Evolutionary conservation across 2,329 filamentous ascomycete species (phyloP).

Genomic region (Monosporascus sp.): DNA sequence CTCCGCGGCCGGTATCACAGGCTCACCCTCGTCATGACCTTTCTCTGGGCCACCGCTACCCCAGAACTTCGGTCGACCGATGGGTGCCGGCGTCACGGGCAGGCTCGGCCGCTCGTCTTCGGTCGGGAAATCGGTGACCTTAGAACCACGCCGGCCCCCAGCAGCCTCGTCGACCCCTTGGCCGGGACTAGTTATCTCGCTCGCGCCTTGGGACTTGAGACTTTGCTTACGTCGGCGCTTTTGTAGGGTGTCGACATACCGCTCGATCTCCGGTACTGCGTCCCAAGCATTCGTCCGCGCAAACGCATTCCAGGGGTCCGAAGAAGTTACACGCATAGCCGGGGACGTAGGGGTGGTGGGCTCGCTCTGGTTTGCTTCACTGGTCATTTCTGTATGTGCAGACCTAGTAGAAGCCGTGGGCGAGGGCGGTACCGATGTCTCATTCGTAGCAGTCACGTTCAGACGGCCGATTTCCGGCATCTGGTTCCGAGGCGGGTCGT

Average conservation of each 20-base stretch:
- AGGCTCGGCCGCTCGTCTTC: slow-evolving; percentile 79
- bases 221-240: slow-evolving; percentile 44
- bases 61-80: slow-evolving; percentile 65
- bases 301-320: slow-evolving; percentile 68
- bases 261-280: slow-evolving; percentile 78
- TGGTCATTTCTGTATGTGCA: slow-evolving; percentile 31
- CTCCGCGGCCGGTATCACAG: slow-evolving; percentile 66
- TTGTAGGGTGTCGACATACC: slow-evolving; percentile 75
- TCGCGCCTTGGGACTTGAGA: slow-evolving; percentile 23
- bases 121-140: slow-evolving; percentile 81
- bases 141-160: slow-evolving; percentile 43
- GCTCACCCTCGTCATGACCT: slow-evolving; percentile 44
- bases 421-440: slow-evolving; percentile 11
- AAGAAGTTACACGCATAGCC: slow-evolving; percentile 38
- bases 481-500: slow-evolving; percentile 37
- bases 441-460: slow-evolving; percentile 12
- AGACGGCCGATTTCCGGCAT: slow-evolving; percentile 1
- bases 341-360: slow-evolving; percentile 45
- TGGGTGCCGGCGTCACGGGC: slow-evolving; percentile 82
- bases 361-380: slow-evolving; percentile 34
- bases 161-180: slow-evolving; percentile 27
- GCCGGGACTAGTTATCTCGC: slow-evolving; percentile 17
- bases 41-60: slow-evolving; percentile 38
- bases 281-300: slow-evolving; percentile 89
- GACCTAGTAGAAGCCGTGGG: slow-evolving; percentile 25